These are phyloP conservation scores for Trichoderma sp. DNA, from an alignment of 2,329 filamentous ascomycete species.

Conservation along the genomic window DNA sequence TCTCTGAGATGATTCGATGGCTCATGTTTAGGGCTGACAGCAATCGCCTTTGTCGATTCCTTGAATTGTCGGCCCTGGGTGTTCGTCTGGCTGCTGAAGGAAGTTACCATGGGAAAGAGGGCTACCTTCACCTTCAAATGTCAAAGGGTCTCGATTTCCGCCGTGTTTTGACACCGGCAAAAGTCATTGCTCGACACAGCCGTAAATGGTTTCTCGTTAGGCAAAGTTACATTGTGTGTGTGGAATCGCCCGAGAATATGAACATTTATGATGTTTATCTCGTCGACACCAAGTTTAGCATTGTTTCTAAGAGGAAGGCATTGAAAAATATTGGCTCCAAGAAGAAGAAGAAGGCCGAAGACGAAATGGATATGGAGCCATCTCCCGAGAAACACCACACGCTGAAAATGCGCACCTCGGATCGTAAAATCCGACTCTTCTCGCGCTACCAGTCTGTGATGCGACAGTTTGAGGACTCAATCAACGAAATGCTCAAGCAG, in stretches of 20 bases:
- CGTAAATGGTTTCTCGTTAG: constrained; percentile 98
- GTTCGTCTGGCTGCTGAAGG: constrained; percentile 93
- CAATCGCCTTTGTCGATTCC: constrained; percentile 91
- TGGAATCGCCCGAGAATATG: constrained; percentile 98
- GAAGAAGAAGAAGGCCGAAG: constrained; percentile 57
- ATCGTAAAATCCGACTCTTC: constrained; percentile 87
- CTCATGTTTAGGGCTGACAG: constrained; percentile 96
- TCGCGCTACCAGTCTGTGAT: constrained; percentile 88
- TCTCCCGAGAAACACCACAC: constrained; percentile 70
- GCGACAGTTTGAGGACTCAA: constrained; percentile 90
- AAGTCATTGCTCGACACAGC: constrained; percentile 78
- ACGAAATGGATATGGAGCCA: constrained; percentile 44
- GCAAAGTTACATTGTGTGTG: constrained; percentile 95
- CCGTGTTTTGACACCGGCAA: constrained; percentile 73
- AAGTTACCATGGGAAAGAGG: constrained; percentile 97
- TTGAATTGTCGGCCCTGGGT: constrained; percentile 91
- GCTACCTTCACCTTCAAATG: constrained; percentile 87
- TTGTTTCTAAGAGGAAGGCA: constrained; percentile 71
- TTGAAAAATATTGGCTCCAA: constrained; percentile 56
- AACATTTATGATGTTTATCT: constrained; percentile 98
- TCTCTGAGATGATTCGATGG: constrained; percentile 93
- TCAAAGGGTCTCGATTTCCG: constrained; percentile 86
- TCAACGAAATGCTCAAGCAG: constrained; percentile 78
- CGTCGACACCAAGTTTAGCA: constrained; percentile 84
- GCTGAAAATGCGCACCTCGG: constrained; percentile 84